Conservation (phyloP, 768 basidiomycete genomes). For the Tylopilus subfusipes region DNA sequence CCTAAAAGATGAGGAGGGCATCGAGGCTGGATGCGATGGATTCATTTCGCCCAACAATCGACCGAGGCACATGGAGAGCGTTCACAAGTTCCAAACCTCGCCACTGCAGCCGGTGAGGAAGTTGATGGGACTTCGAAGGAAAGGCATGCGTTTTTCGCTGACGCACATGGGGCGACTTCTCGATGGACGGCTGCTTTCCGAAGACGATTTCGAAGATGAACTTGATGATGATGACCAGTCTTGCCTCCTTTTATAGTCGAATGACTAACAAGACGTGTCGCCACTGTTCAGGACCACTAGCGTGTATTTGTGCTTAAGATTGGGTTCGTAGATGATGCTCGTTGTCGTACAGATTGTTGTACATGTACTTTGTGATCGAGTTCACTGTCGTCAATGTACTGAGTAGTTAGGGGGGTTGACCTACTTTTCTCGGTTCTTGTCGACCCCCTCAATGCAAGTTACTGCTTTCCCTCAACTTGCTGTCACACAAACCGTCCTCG, state of each 20-base stretch:
- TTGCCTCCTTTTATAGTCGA: no score
- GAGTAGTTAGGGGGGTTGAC: background rate
- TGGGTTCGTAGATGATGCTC: no score
- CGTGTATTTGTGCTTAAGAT: background rate
- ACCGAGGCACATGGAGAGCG: background rate
- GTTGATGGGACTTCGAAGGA: constrained; percentile 34
- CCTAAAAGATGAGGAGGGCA: background rate
- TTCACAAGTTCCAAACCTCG: constrained; percentile 33
- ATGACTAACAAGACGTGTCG: background rate
- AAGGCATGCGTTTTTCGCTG: constrained; percentile 34
- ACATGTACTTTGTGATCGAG: background rate
- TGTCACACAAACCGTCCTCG: background rate
- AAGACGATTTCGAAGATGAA: constrained; percentile 8
- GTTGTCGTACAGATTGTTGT: background rate
- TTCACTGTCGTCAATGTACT: background rate
- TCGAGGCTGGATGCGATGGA: constrained; percentile 15
- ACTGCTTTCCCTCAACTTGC: background rate
- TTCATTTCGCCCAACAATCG: constrained; percentile 20
- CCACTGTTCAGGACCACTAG: background rate
- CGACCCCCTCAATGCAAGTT: background rate
- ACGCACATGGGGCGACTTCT: constrained; percentile 45
- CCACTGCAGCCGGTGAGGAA: constrained; percentile 30
- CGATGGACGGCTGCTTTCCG: constrained; percentile 22
- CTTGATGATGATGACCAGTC: background rate
- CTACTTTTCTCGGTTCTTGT: background rate